These are phyloP conservation scores for Aphanomyces euteiches DNA, from an alignment of 352 stramenopile species.

Conservation along the genomic window DNA sequence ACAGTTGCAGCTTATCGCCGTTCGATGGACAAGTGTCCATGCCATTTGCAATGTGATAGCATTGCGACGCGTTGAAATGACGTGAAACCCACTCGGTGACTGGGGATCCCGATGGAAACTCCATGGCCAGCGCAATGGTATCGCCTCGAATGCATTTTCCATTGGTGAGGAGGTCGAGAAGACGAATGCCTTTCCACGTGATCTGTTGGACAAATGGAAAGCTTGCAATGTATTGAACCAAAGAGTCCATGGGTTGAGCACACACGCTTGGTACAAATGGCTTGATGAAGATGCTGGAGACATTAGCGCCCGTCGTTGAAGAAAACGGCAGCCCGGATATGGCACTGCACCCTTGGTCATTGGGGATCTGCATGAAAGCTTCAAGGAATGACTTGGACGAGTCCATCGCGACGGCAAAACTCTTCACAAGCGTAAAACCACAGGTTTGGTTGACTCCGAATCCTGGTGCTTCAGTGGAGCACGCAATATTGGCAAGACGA, in stretches of 20 bases:
- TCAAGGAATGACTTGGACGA: neutral
- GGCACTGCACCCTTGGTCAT: neutral
- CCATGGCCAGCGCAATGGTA: neutral
- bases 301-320: neutral
- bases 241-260: neutral
- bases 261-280: neutral
- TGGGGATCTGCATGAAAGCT: neutral
- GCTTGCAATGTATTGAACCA: neutral
- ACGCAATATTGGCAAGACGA: neutral
- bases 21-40: neutral
- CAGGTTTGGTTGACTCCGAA: conserved; percentile 12
- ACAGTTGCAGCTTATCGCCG: neutral
- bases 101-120: neutral
- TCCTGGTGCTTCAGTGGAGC: conserved; percentile 8
- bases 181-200: neutral
- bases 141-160: neutral
- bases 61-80: conserved; percentile 1
- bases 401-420: neutral
- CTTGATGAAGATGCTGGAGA: neutral
- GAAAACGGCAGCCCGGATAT: neutral
- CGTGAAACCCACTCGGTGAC: neutral
- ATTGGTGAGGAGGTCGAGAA: neutral
- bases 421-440: neutral
- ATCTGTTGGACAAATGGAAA: neutral
- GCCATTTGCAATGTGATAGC: neutral